Evolutionary conservation across 176 grass and related monocot genomes (phyloP).

Genomic region (Tillandsia fasciculata): DNA sequence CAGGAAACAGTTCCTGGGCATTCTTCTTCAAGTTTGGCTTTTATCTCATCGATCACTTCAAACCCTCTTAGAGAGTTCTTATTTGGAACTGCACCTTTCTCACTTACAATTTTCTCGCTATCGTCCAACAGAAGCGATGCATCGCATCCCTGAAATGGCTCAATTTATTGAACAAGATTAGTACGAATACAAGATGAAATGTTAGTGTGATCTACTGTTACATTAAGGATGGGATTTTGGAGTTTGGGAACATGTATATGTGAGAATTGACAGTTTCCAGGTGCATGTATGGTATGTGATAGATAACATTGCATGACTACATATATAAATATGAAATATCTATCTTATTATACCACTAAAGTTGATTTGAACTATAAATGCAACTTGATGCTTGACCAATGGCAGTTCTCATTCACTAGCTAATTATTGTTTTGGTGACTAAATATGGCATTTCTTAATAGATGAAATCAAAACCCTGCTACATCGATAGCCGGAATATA

Average conservation of each 20-base stretch:
- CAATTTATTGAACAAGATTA: conserved; percentile 3
- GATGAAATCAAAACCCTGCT: neutral
- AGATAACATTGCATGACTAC: no score
- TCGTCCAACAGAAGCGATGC: conserved; percentile 70
- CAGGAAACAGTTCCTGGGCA: conserved; percentile 69
- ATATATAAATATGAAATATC: no score
- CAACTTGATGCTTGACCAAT: neutral
- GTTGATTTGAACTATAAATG: neutral
- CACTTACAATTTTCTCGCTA: conserved; percentile 29
- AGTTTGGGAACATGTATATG: neutral
- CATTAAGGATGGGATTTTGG: conserved; percentile 10
- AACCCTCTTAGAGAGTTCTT: conserved; percentile 80
- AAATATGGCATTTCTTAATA: neutral
- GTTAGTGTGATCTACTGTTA: neutral
- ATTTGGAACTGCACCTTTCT: conserved; percentile 63
- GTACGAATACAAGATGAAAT: neutral
- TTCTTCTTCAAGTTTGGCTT: conserved; percentile 60
- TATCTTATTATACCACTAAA: neutral
- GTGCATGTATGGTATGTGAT: neutral
- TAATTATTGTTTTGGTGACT: neutral
- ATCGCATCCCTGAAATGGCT: conserved; percentile 59
- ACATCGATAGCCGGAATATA: neutral
- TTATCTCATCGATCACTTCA: conserved; percentile 72
- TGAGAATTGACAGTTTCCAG: neutral
- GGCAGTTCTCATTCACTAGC: neutral